These are phyloP conservation scores for Cercophora newfieldiana DNA, from an alignment of 495 filamentous ascomycete species.

Conservation along the genomic window DNA sequence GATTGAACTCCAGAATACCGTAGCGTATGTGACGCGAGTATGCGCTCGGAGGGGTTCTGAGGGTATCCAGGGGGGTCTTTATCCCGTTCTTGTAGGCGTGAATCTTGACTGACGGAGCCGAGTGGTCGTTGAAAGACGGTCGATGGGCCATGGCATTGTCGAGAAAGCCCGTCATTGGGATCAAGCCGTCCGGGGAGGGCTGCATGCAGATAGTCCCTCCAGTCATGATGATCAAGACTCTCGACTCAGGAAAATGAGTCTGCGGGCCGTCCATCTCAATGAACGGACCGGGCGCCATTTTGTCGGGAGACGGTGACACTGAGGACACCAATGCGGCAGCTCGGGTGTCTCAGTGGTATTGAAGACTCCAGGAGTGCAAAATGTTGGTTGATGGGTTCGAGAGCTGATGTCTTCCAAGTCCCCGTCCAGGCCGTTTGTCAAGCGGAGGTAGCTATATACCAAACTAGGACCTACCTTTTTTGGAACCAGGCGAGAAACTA, in stretches of 20 bases:
- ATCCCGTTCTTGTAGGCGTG: conserved; percentile 44
- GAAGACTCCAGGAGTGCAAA: not conserved
- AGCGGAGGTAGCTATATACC: not conserved
- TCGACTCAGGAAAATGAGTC: conserved; percentile 61
- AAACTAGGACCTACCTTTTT: not conserved
- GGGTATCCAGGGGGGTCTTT: conserved; percentile 48
- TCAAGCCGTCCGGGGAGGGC: conserved; percentile 61
- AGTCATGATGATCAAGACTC: conserved; percentile 89
- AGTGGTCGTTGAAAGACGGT: conserved; percentile 87
- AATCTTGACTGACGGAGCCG: conserved; percentile 41
- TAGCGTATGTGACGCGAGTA: conserved; percentile 85
- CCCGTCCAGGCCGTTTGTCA: not conserved
- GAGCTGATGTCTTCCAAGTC: not conserved
- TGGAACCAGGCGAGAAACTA: not conserved
- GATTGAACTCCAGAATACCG: conserved; percentile 80
- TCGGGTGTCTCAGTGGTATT: not conserved
- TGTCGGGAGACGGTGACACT: conserved; percentile 1
- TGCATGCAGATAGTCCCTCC: conserved; percentile 98
- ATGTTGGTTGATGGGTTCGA: not conserved
- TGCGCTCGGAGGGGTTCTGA: conserved; percentile 77
- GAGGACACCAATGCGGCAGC: not conserved
- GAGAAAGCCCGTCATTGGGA: conserved; percentile 79
- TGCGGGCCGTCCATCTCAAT: conserved; percentile 30
- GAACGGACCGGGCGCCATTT: conserved; percentile 28
- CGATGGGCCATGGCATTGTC: conserved; percentile 78